Conservation (phyloP, 208 protist species). For the Naegleria fowleri region DNA sequence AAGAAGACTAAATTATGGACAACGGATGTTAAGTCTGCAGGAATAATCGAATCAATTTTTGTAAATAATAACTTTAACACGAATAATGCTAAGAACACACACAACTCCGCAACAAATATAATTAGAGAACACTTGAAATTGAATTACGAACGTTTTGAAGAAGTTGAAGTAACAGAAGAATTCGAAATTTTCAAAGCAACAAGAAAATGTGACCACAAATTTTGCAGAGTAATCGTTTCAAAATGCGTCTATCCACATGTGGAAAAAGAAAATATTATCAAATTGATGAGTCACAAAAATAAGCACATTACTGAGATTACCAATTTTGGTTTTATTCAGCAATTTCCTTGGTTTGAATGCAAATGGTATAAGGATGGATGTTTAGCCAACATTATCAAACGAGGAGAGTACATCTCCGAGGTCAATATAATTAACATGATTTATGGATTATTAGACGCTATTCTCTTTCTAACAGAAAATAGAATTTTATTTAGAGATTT, state of each 20-base stretch:
- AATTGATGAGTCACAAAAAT: background rate
- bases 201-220: background rate
- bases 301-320: background rate
- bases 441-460: background rate
- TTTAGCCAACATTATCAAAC: background rate
- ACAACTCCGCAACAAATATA: background rate
- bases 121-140: background rate
- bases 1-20: no score
- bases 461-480: background rate
- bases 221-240: background rate
- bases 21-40: no score
- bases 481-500: background rate
- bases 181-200: background rate
- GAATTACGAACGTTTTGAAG: background rate
- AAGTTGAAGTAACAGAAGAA: background rate
- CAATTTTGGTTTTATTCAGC: background rate
- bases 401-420: background rate
- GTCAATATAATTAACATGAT: background rate
- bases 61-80: background rate
- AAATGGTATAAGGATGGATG: background rate
- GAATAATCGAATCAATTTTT: background rate
- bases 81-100: background rate
- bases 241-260: background rate
- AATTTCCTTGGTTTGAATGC: background rate
- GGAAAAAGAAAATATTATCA: background rate